Conservation (phyloP, 2,329 filamentous ascomycete species). For the Nothopassalora personata region DNA sequence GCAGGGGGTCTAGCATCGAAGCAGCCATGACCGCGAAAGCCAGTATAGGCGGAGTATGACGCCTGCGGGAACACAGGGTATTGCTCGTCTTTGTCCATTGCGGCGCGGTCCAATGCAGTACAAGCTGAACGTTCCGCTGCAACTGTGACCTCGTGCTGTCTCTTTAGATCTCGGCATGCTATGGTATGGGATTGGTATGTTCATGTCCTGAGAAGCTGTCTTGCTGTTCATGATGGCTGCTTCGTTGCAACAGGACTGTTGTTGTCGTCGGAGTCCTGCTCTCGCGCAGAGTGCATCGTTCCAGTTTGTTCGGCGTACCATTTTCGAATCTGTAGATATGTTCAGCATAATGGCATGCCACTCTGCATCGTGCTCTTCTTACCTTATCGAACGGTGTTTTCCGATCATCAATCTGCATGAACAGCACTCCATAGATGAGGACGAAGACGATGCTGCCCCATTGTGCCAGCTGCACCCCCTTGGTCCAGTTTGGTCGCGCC, state of each 20-base stretch:
- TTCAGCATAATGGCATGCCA: constrained; percentile 1
- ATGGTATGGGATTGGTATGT: neutral
- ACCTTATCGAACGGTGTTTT: constrained; percentile 50
- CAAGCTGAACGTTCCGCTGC: neutral
- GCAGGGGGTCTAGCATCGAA: no score
- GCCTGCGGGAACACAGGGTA: no score
- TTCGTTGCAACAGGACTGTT: constrained; percentile 13
- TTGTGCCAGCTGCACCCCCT: constrained; percentile 60
- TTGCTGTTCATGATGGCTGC: constrained; percentile 8
- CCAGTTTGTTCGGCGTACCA: constrained; percentile 15
- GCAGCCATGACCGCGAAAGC: no score
- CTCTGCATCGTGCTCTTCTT: constrained; percentile 22
- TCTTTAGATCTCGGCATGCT: neutral
- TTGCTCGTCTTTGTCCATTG: no score
- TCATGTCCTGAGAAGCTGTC: no score
- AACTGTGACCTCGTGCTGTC: neutral
- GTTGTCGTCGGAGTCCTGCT: constrained; percentile 7
- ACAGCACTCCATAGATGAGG: constrained; percentile 53
- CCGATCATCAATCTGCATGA: constrained; percentile 48
- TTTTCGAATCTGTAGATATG: constrained; percentile 7
- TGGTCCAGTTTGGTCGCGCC: constrained; percentile 59
- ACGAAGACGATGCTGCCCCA: constrained; percentile 54
- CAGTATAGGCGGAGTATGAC: no score
- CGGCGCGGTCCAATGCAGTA: no score
- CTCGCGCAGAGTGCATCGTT: neutral